Evolutionary conservation across 2,329 filamentous ascomycete species (phyloP).

Genomic region (Fusarium denticulatum): DNA sequence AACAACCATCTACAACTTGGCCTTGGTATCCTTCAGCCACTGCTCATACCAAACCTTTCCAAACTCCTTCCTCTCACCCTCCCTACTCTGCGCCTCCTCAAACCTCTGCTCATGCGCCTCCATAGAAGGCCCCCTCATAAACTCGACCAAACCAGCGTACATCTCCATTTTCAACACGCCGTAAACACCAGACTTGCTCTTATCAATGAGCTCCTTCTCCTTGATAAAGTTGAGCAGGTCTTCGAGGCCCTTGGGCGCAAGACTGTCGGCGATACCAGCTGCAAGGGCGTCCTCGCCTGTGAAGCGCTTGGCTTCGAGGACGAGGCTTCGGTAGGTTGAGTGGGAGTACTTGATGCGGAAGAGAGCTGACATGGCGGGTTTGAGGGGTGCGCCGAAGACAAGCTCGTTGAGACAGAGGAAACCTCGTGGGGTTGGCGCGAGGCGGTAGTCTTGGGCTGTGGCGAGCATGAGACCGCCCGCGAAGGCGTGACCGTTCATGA

Average conservation of each 20-base stretch:
- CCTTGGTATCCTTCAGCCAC: conserved; percentile 55
- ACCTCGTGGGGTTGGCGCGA: conserved; percentile 76
- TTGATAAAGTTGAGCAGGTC: conserved; percentile 69
- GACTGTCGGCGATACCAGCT: conserved; percentile 73
- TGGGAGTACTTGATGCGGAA: conserved; percentile 75
- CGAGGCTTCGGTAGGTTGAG: conserved; percentile 68
- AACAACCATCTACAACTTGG: conserved; percentile 48
- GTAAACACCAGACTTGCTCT: conserved; percentile 74
- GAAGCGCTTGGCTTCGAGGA: conserved; percentile 79
- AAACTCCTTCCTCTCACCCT: conserved; percentile 55
- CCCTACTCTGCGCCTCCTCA: conserved; percentile 52
- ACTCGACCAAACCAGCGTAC: conserved; percentile 71
- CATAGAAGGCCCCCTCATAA: conserved; percentile 63
- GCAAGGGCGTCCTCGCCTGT: conserved; percentile 70
- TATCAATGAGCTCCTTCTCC: conserved; percentile 67
- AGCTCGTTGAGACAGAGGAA: conserved; percentile 85
- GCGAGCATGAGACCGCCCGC: conserved; percentile 84
- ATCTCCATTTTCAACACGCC: conserved; percentile 79
- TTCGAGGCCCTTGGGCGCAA: conserved; percentile 68
- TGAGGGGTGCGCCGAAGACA: conserved; percentile 79
- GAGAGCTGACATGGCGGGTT: conserved; percentile 76
- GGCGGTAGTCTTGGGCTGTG: conserved; percentile 85
- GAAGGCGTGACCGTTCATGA: conserved; percentile 83
- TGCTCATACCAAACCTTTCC: conserved; percentile 60
- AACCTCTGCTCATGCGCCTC: conserved; percentile 62